These are phyloP conservation scores for Lagenaria siceraria DNA, from an alignment of 306 rosid species.

Conservation along the genomic window DNA sequence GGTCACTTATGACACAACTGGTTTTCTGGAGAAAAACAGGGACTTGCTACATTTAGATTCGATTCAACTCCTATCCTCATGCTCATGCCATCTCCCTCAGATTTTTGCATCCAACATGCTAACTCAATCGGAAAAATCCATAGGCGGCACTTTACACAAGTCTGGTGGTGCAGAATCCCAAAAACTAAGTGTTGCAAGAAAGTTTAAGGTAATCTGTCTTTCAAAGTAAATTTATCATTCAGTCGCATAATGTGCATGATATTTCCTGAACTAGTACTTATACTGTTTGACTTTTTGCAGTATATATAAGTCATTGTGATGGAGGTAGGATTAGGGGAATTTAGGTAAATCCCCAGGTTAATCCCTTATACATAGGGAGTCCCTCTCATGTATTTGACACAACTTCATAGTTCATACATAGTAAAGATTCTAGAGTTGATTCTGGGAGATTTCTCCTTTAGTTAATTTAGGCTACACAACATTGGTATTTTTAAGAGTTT, in stretches of 20 bases:
- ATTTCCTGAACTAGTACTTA: background rate
- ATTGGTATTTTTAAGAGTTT: background rate
- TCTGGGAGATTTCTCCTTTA: no score
- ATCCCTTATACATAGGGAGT: no score
- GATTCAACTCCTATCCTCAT: conserved; percentile 85
- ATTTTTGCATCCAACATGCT: conserved; percentile 80
- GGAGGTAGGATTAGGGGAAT: no score
- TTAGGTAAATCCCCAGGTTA: no score
- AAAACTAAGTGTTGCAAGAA: conserved; percentile 90
- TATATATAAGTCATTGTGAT: background rate
- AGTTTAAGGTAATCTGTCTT: conserved; percentile 65
- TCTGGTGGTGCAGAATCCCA: conserved; percentile 95
- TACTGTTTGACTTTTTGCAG: background rate
- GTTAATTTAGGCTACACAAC: background rate
- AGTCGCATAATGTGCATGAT: background rate
- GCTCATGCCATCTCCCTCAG: conserved; percentile 84
- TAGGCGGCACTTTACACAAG: conserved; percentile 71
- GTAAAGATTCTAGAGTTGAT: no score
- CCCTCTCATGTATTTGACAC: no score
- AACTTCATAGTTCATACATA: no score
- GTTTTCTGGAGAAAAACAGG: conserved; percentile 95
- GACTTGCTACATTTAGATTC: conserved; percentile 88
- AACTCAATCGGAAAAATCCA: conserved; percentile 75
- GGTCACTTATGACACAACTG: conserved; percentile 89
- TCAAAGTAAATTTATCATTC: background rate